Evolutionary conservation across 2,329 filamentous ascomycete species (phyloP).

Genomic region (Neofusicoccum umdonicola): DNA sequence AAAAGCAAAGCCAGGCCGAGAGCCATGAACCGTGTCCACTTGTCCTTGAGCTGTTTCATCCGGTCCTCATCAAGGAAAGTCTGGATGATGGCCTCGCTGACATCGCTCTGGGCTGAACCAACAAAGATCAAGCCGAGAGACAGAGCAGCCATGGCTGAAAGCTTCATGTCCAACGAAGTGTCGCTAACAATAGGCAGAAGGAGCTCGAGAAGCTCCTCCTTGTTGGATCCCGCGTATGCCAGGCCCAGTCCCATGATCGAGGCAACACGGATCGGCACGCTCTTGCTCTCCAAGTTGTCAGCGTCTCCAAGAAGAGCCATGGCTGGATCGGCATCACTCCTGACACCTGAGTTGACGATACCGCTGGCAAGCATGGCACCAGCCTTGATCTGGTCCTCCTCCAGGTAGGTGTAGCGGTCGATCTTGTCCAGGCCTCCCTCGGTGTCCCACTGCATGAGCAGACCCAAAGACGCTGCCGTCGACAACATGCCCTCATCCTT

Average conservation of each 20-base stretch:
- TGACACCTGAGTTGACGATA: slow-evolving; percentile 91
- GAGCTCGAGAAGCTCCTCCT: slow-evolving; percentile 79
- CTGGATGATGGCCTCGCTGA: slow-evolving; percentile 87
- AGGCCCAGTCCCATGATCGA: slow-evolving; percentile 95
- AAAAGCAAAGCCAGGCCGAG: slow-evolving; percentile 90
- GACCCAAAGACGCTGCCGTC: slow-evolving; percentile 88
- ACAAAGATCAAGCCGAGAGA: slow-evolving; percentile 89
- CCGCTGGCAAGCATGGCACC: slow-evolving; percentile 91
- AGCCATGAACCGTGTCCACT: slow-evolving; percentile 96
- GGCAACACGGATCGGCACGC: slow-evolving; percentile 72
- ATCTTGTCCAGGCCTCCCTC: slow-evolving; percentile 90
- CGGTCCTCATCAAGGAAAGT: slow-evolving; percentile 93
- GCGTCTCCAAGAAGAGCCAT: slow-evolving; percentile 79
- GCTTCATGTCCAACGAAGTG: slow-evolving; percentile 83
- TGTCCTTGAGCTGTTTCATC: slow-evolving; percentile 87
- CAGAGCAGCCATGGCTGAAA: slow-evolving; percentile 92
- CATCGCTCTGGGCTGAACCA: slow-evolving; percentile 85
- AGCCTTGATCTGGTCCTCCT: slow-evolving; percentile 81
- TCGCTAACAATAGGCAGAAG: slow-evolving; percentile 86
- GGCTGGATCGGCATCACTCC: slow-evolving; percentile 84
- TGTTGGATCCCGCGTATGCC: slow-evolving; percentile 91
- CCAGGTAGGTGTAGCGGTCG: slow-evolving; percentile 86
- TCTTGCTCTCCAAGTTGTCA: slow-evolving; percentile 76
- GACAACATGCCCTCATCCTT: slow-evolving; percentile 98
- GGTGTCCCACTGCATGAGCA: slow-evolving; percentile 89